Evolutionary conservation across 768 basidiomycete genomes (phyloP), one percentile per base, ranked within the genome.

Genomic region (Dendrothele bispora): DNA sequence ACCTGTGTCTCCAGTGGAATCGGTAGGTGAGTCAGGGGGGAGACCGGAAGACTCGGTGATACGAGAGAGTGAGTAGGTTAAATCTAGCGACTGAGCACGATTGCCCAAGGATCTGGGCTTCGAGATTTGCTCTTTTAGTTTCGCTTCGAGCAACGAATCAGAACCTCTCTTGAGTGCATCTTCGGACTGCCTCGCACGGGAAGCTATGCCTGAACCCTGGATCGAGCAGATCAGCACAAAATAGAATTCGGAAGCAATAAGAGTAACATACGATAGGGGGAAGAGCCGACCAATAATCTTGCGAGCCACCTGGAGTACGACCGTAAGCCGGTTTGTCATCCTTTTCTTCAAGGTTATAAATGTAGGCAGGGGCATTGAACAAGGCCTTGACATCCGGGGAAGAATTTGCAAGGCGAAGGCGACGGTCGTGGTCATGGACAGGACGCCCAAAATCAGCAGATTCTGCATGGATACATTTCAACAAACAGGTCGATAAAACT

Each of bases 351-450:
- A 89, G 69, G 59, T 89, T 83, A 57, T 90, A 92, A 44, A 88
- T 84, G 57, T 90, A 91, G 4, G 87, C 77, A 18, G 90, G 86
- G 1, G 86, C 82, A 60, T 94, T 89, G 71, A 98, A 97, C 57
- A 98, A 63, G 0, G 95, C 93, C 66, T 95, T 97, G 48, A 98
- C 95, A 55, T 97, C 92, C 3, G 92, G 91, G 4, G 94, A 92
- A 4, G 93, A 94, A 55, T 83, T 90, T 8, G 92, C 90, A 50
- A 94, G 72, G 40, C 94, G 80, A 45, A 95, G 69, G 53, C 88
- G 75, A 55, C 86, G 74, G 69, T 87, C 84, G 61, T 84, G 72
- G 54, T 90, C 81, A 57, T 77, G 78, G n/a, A 70, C 69, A 12
- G 83, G 79, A 37, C 88, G 80, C 18, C 82, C 82, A 65, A 89